Evolutionary conservation across 2,329 filamentous ascomycete genomes (phyloP), one percentile per base, ranked within the genome.

Genomic region (Alternaria conjuncta): DNA sequence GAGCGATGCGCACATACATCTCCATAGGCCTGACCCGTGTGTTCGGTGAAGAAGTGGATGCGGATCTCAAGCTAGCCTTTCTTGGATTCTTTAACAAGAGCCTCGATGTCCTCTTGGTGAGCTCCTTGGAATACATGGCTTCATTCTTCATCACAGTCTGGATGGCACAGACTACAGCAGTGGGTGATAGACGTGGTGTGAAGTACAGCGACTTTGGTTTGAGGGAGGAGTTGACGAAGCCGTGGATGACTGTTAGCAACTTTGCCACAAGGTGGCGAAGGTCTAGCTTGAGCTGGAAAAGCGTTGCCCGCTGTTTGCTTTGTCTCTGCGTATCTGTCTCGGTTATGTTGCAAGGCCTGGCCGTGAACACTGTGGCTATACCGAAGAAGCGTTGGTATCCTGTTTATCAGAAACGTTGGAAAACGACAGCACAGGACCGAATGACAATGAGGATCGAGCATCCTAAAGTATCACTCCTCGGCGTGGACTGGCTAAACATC

Each of bases 361-460:
- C 57, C 8, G 20, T 64, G 20, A 61, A 61, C 2, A 64, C 57
- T 9, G 56, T 61, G 18, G 47, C 57, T 9, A 41, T 61, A 49
- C 61, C 56, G 11, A 64, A 66, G 41, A 30, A 50, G 53, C 32
- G 60, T 21, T 66, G 60, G 64, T 63, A 50, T 47, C 60, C 63
- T 8, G 21, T 32, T 15, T 20, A 28, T 2, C 20, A 43, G 53
- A 15, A n/a, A 2, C 1, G 13, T 2, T 51, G 26, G 47, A 13
- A 18, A 21, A 51, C 47, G 18, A 51, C 47, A 8, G 18, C 47
- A 13, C 10, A 20, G 0, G 47, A 51, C 9, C 47, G 47, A 12
- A 15, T 10, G 2, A 51, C 2, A 10, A 55, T 51, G 47, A 60
- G 32, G 1, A 23, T 60, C 6, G 21, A 53, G 49, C 6, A 59